Percentiles rank a stretch among this genome's conserved stretches.
Conservation (phyloP, 345 rosid genomes). For the Conringia planisiliqua region DNA sequence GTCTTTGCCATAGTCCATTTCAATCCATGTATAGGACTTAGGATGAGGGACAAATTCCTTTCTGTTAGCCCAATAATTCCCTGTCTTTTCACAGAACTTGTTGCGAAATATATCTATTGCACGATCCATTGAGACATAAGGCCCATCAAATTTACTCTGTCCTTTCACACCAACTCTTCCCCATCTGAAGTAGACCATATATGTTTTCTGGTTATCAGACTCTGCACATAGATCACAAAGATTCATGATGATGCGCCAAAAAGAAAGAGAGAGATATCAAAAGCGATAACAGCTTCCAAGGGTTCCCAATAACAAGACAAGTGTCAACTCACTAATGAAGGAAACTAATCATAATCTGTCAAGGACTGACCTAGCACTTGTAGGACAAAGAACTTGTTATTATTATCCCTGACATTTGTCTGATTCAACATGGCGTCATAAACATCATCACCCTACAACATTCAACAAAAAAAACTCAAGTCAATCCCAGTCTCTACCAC, state of each 20-base stretch:
- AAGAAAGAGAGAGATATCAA: neutral
- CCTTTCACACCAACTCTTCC: slow-evolving; percentile 92
- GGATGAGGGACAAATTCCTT: slow-evolving; percentile 52
- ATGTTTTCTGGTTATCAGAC: slow-evolving; percentile 62
- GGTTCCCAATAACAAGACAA: neutral
- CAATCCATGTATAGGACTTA: slow-evolving; percentile 66
- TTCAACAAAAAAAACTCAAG: neutral
- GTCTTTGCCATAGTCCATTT: slow-evolving; percentile 70
- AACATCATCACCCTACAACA: slow-evolving; percentile 63
- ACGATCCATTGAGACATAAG: slow-evolving; percentile 46
- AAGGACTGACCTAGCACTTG: slow-evolving; percentile 69
- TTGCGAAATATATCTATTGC: slow-evolving; percentile 55
- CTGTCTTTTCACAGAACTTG: slow-evolving; percentile 72
- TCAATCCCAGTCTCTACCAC: slow-evolving; percentile 6
- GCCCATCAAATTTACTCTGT: slow-evolving; percentile 70
- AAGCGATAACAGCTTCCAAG: neutral
- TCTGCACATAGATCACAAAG: slow-evolving; percentile 42
- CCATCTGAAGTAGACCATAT: slow-evolving; percentile 75
- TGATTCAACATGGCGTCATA: slow-evolving; percentile 89
- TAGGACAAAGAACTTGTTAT: slow-evolving; percentile 77
- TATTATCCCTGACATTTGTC: slow-evolving; percentile 68
- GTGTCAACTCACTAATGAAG: neutral
- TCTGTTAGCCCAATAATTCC: slow-evolving; percentile 58
- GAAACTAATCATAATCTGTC: neutral
- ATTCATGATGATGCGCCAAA: neutral